A percentile compares a stretch with the other conserved stretches of the same genome.
phyloP scores from a whole-genome alignment of 768 basidiomycete genomes.

The Dacryopinax spathularia region DNA sequence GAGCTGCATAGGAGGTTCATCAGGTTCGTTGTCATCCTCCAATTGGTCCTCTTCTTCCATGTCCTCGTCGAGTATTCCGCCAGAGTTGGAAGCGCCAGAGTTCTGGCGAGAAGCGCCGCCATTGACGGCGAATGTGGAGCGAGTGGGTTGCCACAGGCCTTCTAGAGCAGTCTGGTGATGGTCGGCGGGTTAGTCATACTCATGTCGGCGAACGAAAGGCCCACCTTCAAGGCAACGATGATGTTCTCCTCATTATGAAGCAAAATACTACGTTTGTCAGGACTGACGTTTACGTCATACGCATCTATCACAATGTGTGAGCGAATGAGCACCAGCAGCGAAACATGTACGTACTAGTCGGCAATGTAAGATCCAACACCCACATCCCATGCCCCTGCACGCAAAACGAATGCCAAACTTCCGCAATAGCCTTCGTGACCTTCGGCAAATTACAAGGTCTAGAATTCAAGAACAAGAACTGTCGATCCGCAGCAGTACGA shows the following conservation, averaged over 20 bases:
- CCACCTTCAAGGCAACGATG: slow-evolving; percentile 62
- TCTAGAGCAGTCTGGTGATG: slow-evolving; percentile 47
- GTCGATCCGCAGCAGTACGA: slow-evolving; percentile 64
- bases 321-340: not conserved
- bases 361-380: slow-evolving; percentile 68
- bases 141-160: slow-evolving; percentile 44
- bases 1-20: not conserved
- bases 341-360: slow-evolving; percentile 42
- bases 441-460: slow-evolving; percentile 71
- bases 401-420: slow-evolving; percentile 78
- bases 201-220: not conserved
- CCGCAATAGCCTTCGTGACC: slow-evolving; percentile 81
- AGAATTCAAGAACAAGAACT: slow-evolving; percentile 87
- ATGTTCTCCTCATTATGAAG: slow-evolving; percentile 76
- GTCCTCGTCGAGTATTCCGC: slow-evolving; percentile 13
- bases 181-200: not conserved
- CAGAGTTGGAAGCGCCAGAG: slow-evolving; percentile 4
- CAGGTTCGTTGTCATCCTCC: slow-evolving; percentile 13
- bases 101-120: slow-evolving; percentile 4
- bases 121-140: slow-evolving; percentile 58
- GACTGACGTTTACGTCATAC: slow-evolving; percentile 88
- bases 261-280: slow-evolving; percentile 92
- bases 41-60: slow-evolving; percentile 15
- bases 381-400: slow-evolving; percentile 63
- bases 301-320: slow-evolving; percentile 33